Evolutionary conservation across 768 basidiomycete species (phyloP).

Genomic region (Termitomyces heimii): DNA sequence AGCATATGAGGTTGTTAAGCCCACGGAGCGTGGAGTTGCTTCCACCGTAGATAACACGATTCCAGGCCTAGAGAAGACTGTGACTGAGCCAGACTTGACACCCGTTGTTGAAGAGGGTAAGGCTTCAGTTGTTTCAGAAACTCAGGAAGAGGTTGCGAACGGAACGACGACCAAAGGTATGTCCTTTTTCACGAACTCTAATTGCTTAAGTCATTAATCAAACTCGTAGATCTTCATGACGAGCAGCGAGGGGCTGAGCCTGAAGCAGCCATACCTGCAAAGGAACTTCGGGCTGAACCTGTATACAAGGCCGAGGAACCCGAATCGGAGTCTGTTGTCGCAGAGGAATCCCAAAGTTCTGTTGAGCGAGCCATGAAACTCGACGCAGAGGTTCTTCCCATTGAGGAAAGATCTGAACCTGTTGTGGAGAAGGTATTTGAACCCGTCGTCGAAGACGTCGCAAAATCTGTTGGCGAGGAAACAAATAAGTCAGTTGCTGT

Average conservation of each 20-base stretch:
- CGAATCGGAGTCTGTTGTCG: not conserved
- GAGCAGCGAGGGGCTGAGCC: not conserved
- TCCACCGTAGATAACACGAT: not conserved
- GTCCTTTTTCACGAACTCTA: not conserved
- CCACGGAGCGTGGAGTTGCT: not conserved
- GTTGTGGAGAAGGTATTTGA: not conserved
- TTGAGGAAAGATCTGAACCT: conserved; percentile 1
- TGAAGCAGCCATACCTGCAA: not conserved
- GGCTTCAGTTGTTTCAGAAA: not conserved
- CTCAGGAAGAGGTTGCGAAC: not conserved
- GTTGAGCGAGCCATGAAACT: not conserved
- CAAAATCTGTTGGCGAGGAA: not conserved
- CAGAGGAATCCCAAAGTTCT: not conserved
- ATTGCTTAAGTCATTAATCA: not conserved
- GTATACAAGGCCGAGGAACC: not conserved
- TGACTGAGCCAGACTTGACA: not conserved
- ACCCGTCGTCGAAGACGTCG: not conserved
- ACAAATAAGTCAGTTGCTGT: not conserved
- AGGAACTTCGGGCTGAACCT: not conserved
- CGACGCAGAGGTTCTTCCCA: conserved; percentile 10
- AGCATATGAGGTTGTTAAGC: not conserved
- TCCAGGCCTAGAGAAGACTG: not conserved
- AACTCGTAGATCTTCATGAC: not conserved
- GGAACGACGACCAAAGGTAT: not conserved
- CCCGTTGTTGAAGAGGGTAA: not conserved